Evolutionary conservation across 1,284 basidiomycete genomes (phyloP), one percentile per base, ranked within the genome.

Genomic region (Trichosporon sp.): DNA sequence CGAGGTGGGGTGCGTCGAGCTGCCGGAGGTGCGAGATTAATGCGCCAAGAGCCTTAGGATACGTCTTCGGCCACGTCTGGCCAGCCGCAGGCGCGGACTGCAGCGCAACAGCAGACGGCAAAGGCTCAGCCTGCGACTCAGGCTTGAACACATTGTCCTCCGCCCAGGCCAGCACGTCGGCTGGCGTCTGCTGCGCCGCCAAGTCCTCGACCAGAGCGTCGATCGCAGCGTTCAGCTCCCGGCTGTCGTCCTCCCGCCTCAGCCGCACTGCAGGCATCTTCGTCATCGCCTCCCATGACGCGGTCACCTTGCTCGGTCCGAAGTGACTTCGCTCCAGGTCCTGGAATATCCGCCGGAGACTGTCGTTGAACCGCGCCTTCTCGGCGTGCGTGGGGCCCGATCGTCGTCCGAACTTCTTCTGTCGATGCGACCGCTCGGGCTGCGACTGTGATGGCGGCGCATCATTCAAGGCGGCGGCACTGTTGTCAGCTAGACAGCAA

Each of bases 161-260:
- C 11, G 89, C 86, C 91, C 91, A 95, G 46, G 86, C 83, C 36
- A 94, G 81, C 29, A 94, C 82, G 63, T 89, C 85, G 58, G 86
- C 81, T 72, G 93, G 90, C 2, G 85, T 88, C 23, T 83, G 79
- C 69, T 89, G 89, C 6, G 85, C 71, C 56, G 88, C 84, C 82
- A 94, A 88, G 65, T 86, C 85, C 73, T 92, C 90, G 74, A 86
- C 87, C 72, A 89, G 87, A 34, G 84, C 81, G 71, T 92, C 91
- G n/a, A 91, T 56, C 56, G 73, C 70, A 11, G 71, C 72, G 1
- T 68, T 37, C n/a, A 71, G 33, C 54, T 67, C 65, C 16, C 69
- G 63, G 25, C 70, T 66, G 32, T 70, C 69, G 27, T 70, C 71
- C 37, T 61, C 61, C n/a, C 66, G 66, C 4, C 67, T 58, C 19